Evolutionary conservation across 257 asterid genomes (phyloP), one percentile per base, ranked within the genome.

Genomic region (Solanum appendiculatum): DNA sequence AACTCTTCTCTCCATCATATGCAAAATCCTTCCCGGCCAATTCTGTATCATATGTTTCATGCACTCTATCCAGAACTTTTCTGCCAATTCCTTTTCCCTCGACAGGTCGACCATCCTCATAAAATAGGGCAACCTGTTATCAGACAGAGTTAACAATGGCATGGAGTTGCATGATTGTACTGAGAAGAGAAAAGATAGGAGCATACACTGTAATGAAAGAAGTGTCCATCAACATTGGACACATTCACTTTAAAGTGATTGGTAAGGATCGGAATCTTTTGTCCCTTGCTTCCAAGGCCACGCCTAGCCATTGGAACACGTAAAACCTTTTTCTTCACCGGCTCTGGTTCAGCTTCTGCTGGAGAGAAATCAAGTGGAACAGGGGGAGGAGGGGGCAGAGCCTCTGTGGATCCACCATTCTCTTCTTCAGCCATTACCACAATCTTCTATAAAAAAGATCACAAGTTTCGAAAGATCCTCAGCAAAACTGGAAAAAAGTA

Each of bases 31-130:
- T 95, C 14, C 98, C 98, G 40, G 93, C 94, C 89, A 96, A 84
- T 90, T 96, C 98, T 6, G 95, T 83, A 25, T 89, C 95, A 37
- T 97, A 97, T 0, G 98, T 95, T 44, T 93, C 94, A 0, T 90
- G 98, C 10, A 97, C 99, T 42, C 94, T 92, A 88, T 95, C 99
- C 27, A 97, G 93, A 14, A 97, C 96, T 85, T 93, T 92, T 88
- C 99, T 94, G 18, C 99, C 99, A 10, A 97, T 89, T 6, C 99
- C 99, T 89, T 97, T 97, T 1, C 95, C 98, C 64, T 97, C 99
- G 12, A 95, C 98, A 3, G 98, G 98, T 64, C 94, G 95, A 5
- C 98, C 98, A 91, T 97, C 99, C 90, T 97, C 98, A 54, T 94
- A 97, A 87, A 89, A 91, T 23, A 97, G 93, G 34, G 99, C 98